phyloP scores from a whole-genome alignment of 202 grass and related monocot genomes.

The Setaria viridis region DNA sequence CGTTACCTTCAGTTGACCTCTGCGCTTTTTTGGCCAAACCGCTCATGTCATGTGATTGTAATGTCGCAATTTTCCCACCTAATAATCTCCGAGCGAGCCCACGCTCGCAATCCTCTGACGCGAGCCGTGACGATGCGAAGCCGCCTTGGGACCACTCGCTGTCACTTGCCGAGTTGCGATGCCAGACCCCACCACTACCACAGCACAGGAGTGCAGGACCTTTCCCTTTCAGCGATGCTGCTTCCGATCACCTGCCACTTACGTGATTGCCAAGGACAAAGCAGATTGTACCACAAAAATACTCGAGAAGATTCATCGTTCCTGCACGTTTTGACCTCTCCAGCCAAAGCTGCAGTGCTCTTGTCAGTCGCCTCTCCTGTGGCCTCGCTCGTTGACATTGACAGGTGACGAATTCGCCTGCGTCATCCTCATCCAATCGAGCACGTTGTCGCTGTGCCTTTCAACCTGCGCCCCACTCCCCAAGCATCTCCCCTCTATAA shows the following conservation, averaged over 20 bases:
- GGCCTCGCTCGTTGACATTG: not conserved
- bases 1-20: too few relatives aligned
- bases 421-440: slow-evolving; percentile 17
- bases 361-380: not conserved
- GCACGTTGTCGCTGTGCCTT: not conserved
- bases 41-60: too few relatives aligned
- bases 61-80: too few relatives aligned
- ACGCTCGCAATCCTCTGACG: not conserved
- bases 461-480: not conserved
- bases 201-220: not conserved
- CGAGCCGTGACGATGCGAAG: slow-evolving; percentile 29
- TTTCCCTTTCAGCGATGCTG: not conserved
- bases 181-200: not conserved
- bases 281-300: not conserved
- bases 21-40: too few relatives aligned
- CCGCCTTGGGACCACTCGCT: not conserved
- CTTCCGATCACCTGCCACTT: not conserved
- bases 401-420: slow-evolving; percentile 28
- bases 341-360: not conserved
- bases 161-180: not conserved
- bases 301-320: not conserved
- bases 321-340: not conserved
- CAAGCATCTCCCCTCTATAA: slow-evolving; percentile 11
- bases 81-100: too few relatives aligned
- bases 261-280: not conserved